A percentile compares a stretch with the other conserved stretches of the same genome.
These are phyloP conservation scores for Fusarium verticillioides DNA, from an alignment of 2,329 filamentous ascomycete species.

Conservation along the genomic window DNA sequence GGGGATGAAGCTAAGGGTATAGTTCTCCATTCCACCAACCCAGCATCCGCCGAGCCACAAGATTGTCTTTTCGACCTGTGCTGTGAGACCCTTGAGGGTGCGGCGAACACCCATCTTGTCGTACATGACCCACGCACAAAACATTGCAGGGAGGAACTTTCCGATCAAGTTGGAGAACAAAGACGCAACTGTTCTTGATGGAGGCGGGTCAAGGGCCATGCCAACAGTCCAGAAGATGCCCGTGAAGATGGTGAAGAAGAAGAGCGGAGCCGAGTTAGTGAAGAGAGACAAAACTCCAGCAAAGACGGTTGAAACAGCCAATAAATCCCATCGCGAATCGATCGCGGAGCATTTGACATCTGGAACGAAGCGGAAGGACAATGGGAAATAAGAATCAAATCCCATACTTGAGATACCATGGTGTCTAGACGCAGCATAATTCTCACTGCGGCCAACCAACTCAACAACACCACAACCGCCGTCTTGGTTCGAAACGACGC, in stretches of 20 bases:
- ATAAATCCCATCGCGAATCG: conserved; percentile 85
- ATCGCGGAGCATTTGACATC: conserved; percentile 74
- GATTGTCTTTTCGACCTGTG: conserved; percentile 89
- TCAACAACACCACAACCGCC: conserved; percentile 87
- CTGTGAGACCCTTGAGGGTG: conserved; percentile 76
- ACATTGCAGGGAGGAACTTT: conserved; percentile 86
- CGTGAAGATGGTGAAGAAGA: conserved; percentile 86
- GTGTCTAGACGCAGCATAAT: conserved; percentile 71
- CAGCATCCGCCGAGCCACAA: conserved; percentile 92
- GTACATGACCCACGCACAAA: conserved; percentile 89
- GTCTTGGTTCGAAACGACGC: conserved; percentile 74
- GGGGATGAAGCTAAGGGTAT: conserved; percentile 93
- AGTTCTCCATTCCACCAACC: conserved; percentile 92
- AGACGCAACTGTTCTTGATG: conserved; percentile 71
- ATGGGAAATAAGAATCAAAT: conserved; percentile 91
- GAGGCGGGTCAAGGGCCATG: conserved; percentile 87
- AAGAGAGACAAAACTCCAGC: conserved; percentile 83
- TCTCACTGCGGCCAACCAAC: conserved; percentile 73
- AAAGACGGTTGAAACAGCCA: conserved; percentile 84
- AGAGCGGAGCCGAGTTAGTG: conserved; percentile 79
- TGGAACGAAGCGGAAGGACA: conserved; percentile 79
- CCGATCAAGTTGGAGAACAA: conserved; percentile 83
- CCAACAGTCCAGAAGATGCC: conserved; percentile 91
- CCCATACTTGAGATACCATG: conserved; percentile 80
- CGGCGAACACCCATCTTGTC: conserved; percentile 81